Evolutionary conservation across 106 monocot species (phyloP).

Genomic region (Allium cepa): DNA sequence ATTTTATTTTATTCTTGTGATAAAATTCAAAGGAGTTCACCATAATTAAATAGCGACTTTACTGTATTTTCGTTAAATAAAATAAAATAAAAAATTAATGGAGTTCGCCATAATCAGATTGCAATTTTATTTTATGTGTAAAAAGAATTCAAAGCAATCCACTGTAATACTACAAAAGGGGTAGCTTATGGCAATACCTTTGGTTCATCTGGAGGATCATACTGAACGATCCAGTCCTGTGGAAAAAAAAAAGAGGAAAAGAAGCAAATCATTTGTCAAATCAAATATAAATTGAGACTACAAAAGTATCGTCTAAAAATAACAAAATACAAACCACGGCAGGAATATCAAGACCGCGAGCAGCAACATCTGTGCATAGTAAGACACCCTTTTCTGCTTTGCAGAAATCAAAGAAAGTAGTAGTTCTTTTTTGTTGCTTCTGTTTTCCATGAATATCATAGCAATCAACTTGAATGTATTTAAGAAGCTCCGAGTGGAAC

Average conservation of each 20-base stretch:
- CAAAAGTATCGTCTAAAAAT: neutral
- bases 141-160: too few species aligned
- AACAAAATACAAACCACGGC: slow-evolving; percentile 53
- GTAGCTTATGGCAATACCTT: slow-evolving; percentile 35
- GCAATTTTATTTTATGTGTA: too few species aligned
- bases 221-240: slow-evolving; percentile 95
- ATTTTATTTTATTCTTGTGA: too few species aligned
- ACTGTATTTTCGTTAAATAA: too few species aligned
- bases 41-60: too few species aligned
- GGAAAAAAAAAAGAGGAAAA: neutral
- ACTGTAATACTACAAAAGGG: too few species aligned
- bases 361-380: slow-evolving; percentile 94
- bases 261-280: too few species aligned
- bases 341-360: slow-evolving; percentile 95
- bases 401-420: slow-evolving; percentile 80
- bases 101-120: too few species aligned
- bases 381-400: slow-evolving; percentile 82
- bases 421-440: slow-evolving; percentile 89
- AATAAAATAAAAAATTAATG: too few species aligned
- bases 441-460: slow-evolving; percentile 89
- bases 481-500: slow-evolving; percentile 77
- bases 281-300: neutral
- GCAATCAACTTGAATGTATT: slow-evolving; percentile 65
- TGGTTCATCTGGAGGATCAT: slow-evolving; percentile 97
- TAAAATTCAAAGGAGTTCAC: too few species aligned